Evolutionary conservation across 345 rosid species (phyloP).

Genomic region (Ricinus communis): DNA sequence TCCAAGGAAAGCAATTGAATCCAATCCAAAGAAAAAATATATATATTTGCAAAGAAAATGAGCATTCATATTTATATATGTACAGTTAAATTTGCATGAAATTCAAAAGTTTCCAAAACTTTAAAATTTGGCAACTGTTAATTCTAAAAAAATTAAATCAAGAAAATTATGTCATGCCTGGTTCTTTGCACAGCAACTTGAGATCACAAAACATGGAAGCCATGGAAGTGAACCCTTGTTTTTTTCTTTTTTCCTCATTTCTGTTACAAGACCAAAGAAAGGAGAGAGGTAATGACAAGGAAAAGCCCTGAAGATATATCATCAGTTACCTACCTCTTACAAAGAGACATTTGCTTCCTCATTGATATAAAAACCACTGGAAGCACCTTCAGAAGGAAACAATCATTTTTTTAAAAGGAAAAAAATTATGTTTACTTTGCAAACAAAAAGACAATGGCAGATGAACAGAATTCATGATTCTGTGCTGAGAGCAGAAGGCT

Average conservation of each 20-base stretch:
- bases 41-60: no score
- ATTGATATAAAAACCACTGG: neutral
- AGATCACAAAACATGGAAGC: neutral
- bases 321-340: neutral
- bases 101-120: no score
- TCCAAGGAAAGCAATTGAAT: no score
- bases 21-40: no score
- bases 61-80: no score
- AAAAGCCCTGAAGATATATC: neutral
- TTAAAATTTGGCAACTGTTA: no score
- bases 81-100: no score
- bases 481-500: constrained; percentile 7
- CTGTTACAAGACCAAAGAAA: neutral
- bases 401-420: no score
- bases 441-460: neutral
- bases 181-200: neutral
- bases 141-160: no score
- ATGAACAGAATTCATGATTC: neutral
- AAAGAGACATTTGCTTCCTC: neutral
- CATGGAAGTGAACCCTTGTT: neutral
- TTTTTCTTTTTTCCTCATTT: neutral
- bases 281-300: neutral
- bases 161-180: no score
- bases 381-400: neutral
- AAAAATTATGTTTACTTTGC: neutral